These are phyloP conservation scores for Kuraishia floccosa DNA, from an alignment of 805 yeast species.

Conservation along the genomic window DNA sequence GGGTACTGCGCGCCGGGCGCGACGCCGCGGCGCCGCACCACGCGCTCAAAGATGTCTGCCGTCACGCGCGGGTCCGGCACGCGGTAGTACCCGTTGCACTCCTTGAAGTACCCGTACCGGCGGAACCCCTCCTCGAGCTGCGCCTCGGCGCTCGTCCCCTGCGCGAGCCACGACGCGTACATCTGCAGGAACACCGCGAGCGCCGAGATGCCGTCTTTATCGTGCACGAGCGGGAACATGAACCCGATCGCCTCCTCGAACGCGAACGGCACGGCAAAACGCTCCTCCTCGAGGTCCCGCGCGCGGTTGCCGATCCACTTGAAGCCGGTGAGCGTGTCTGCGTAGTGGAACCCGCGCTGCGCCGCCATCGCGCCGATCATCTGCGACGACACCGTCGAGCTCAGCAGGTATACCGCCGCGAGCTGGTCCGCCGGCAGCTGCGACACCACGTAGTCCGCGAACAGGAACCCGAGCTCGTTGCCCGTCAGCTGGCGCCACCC, in stretches of 20 bases:
- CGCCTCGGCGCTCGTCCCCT: constrained; percentile 28
- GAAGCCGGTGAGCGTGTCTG: constrained; percentile 89
- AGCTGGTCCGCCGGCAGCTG: constrained; percentile 14
- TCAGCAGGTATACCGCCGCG: constrained; percentile 43
- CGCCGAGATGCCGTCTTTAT: constrained; percentile 89
- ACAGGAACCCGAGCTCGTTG: constrained; percentile 79
- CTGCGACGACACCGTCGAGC: constrained; percentile 90
- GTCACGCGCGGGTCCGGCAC: constrained; percentile 45
- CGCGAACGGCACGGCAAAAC: constrained; percentile 73
- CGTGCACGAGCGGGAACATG: constrained; percentile 78
- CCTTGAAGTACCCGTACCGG: constrained; percentile 72
- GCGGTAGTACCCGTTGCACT: constrained; percentile 78
- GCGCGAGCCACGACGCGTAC: constrained; percentile 34
- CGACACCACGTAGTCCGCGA: constrained; percentile 53
- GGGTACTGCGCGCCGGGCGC: constrained; percentile 26
- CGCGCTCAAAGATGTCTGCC: constrained; percentile 38
- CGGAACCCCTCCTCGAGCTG: constrained; percentile 47
- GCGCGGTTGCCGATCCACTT: constrained; percentile 96
- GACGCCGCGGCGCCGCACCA: constrained; percentile 18
- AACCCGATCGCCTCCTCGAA: constrained; percentile 95
- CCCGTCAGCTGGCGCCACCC: constrained; percentile 80
- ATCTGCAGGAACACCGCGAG: constrained; percentile 66
- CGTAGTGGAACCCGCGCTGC: constrained; percentile 44
- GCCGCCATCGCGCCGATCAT: constrained; percentile 62
- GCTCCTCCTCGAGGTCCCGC: constrained; percentile 51